phyloP scores from a whole-genome alignment of 352 stramenopile genomes.

The Globisporangium paddicum region DNA sequence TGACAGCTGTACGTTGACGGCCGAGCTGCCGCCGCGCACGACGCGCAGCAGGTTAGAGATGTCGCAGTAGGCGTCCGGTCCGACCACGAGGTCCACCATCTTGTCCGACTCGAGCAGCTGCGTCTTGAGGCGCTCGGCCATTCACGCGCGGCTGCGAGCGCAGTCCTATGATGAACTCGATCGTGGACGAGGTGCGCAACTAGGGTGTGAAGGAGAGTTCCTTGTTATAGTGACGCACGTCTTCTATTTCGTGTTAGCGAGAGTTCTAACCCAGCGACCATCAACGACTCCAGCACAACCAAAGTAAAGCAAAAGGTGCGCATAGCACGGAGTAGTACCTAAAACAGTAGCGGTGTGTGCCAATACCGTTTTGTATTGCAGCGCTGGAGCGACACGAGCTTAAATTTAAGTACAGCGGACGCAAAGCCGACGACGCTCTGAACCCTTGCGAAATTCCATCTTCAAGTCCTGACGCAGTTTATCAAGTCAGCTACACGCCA shows the following conservation, averaged over 20 bases:
- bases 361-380: no score
- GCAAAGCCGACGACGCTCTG: background rate
- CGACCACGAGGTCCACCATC: constrained; percentile 97
- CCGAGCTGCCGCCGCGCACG: constrained; percentile 66
- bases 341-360: no score
- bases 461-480: no score
- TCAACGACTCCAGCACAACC: no score
- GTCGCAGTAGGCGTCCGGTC: constrained; percentile 98
- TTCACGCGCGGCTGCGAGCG: constrained; percentile 97
- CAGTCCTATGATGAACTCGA: constrained; percentile 86
- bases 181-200: constrained; percentile 94
- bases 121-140: constrained; percentile 98
- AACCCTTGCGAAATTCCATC: background rate
- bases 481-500: no score
- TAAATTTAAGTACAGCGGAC: no score
- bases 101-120: constrained; percentile 93
- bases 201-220: constrained; percentile 96
- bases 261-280: no score
- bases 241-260: no score
- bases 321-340: no score
- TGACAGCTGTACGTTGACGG: constrained; percentile 96
- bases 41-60: constrained; percentile 92
- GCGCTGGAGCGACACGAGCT: no score
- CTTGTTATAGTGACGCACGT: no score
- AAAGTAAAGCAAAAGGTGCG: no score